A percentile compares a stretch with the other conserved stretches of the same genome.
Evolutionary conservation across 2,329 filamentous ascomycete species (phyloP).

Genomic region (Metarhizium guizhouense): DNA sequence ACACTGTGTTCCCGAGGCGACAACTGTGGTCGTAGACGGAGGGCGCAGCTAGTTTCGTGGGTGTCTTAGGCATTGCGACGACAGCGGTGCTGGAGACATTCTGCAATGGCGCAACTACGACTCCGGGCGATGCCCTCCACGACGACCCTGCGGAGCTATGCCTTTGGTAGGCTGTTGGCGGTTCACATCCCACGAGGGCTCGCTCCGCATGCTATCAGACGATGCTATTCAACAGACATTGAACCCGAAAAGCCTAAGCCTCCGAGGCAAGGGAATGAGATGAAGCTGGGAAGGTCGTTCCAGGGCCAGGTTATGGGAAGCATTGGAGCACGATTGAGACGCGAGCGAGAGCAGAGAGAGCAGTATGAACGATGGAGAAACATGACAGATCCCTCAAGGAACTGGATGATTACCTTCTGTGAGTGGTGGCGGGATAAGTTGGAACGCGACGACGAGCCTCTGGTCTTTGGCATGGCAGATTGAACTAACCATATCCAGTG

Average conservation of each 20-base stretch:
- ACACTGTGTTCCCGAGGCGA: neutral
- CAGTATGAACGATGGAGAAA: constrained; percentile 36
- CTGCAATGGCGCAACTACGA: constrained; percentile 24
- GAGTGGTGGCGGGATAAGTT: constrained; percentile 14
- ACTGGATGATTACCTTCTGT: constrained; percentile 48
- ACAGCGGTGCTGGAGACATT: constrained; percentile 3
- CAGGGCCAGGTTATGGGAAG: constrained; percentile 53
- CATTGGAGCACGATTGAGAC: constrained; percentile 42
- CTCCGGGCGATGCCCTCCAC: constrained; percentile 15
- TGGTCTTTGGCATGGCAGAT: neutral
- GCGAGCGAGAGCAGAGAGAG: constrained; percentile 45
- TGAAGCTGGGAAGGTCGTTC: constrained; percentile 35
- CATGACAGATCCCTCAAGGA: constrained; percentile 31
- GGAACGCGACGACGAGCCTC: constrained; percentile 1
- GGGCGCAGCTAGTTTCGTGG: neutral
- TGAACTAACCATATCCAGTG: constrained; percentile 26
- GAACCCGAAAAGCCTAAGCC: constrained; percentile 25
- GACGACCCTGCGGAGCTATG: constrained; percentile 16
- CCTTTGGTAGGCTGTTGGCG: constrained; percentile 9
- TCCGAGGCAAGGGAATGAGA: constrained; percentile 25
- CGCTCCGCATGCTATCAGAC: constrained; percentile 11
- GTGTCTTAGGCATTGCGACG: neutral
- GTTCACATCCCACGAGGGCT: constrained; percentile 13
- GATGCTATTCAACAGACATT: constrained; percentile 26
- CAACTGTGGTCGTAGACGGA: constrained; percentile 1